These are phyloP conservation scores for Colletotrichum chlorophyti DNA, from an alignment of 2,329 filamentous ascomycete species.

Conservation along the genomic window DNA sequence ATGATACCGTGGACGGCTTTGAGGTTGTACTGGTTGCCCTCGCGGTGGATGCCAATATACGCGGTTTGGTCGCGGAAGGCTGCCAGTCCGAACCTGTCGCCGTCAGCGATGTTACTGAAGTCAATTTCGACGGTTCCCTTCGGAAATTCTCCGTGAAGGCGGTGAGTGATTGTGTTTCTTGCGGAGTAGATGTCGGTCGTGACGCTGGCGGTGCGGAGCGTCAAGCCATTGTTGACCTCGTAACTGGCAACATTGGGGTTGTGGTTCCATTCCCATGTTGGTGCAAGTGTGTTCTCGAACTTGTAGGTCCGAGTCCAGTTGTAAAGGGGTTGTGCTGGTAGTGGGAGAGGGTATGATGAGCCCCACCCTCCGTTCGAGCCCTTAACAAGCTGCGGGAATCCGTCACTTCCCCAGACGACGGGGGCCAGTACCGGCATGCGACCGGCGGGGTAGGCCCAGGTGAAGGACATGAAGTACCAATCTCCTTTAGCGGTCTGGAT, in stretches of 20 bases:
- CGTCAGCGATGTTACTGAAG: conserved; percentile 53
- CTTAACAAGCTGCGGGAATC: conserved; percentile 53
- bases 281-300: conserved; percentile 49
- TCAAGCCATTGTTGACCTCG: conserved; percentile 50
- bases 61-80: conserved; percentile 60
- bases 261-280: conserved; percentile 68
- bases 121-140: conserved; percentile 57
- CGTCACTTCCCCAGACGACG: conserved; percentile 57
- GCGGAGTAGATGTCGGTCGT: conserved; percentile 57
- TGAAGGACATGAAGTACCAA: conserved; percentile 67
- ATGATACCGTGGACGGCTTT: conserved; percentile 45
- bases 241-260: conserved; percentile 60
- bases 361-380: conserved; percentile 55
- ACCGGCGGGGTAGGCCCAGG: conserved; percentile 61
- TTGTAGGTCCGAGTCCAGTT: conserved; percentile 48
- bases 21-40: conserved; percentile 37
- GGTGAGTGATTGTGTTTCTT: conserved; percentile 54
- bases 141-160: conserved; percentile 52
- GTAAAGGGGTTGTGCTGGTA: conserved; percentile 30
- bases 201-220: conserved; percentile 55
- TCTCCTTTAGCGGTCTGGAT: conserved; percentile 56
- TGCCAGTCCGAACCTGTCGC: conserved; percentile 59
- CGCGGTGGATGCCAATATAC: conserved; percentile 57
- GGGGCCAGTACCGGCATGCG: conserved; percentile 64
- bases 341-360: conserved; percentile 47